Conservation (phyloP, 148 eudicot genomes). For the Rhododendron ovatum region DNA sequence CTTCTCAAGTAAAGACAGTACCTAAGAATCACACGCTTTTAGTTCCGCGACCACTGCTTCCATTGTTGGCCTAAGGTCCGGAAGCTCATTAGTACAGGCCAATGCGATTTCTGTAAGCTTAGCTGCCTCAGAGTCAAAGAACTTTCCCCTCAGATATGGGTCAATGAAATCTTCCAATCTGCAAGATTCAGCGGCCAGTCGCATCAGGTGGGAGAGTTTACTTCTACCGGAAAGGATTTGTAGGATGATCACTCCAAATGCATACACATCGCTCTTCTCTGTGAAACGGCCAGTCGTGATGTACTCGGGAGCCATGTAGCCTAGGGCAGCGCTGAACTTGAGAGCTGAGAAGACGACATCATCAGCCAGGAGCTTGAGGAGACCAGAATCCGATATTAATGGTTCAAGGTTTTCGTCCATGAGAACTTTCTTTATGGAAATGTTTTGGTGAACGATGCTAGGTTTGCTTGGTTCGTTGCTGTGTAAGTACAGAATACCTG, state of each 20-base stretch:
- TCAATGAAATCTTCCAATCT: conserved; percentile 62
- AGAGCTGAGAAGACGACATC: conserved; percentile 81
- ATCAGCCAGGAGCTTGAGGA: conserved; percentile 85
- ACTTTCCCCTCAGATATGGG: conserved; percentile 48
- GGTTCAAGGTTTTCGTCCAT: conserved; percentile 58
- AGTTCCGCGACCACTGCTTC: conserved; percentile 50
- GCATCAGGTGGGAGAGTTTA: conserved; percentile 39
- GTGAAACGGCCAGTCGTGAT: conserved; percentile 88
- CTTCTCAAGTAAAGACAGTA: not conserved
- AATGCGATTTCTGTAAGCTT: conserved; percentile 51
- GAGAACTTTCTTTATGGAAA: conserved; percentile 81
- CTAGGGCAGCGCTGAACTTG: conserved; percentile 89
- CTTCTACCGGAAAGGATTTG: conserved; percentile 74
- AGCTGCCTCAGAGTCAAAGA: conserved; percentile 40
- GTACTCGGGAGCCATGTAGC: conserved; percentile 93
- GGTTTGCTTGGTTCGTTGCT: conserved; percentile 52
- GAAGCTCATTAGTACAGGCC: conserved; percentile 62
- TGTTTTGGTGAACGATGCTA: conserved; percentile 72
- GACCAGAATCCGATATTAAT: conserved; percentile 65
- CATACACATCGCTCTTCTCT: conserved; percentile 84
- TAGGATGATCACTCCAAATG: conserved; percentile 77
- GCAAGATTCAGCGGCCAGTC: conserved; percentile 48
- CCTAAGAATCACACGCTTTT: not conserved
- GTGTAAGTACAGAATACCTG: conserved; percentile 76
- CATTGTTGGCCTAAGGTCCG: conserved; percentile 64